These are phyloP conservation scores for Chlorella ohadii DNA, from an alignment of 139 green algal genomes.

Conservation along the genomic window DNA sequence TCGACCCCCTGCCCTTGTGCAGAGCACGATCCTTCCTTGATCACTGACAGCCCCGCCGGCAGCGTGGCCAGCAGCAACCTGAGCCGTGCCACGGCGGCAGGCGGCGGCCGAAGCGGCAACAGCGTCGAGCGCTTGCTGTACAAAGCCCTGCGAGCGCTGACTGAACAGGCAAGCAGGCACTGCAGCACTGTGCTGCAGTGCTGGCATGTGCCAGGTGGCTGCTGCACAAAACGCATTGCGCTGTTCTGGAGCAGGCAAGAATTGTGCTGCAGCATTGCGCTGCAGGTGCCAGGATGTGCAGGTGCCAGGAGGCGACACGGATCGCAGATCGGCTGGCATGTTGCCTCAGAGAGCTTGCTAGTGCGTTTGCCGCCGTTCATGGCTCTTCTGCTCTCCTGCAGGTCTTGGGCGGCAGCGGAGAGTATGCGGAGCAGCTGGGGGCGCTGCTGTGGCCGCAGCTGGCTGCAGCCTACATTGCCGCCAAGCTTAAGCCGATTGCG, in stretches of 20 bases:
- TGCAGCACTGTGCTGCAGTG: too few relatives aligned
- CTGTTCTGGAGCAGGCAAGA: too few relatives aligned
- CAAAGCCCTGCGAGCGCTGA: constrained; percentile 26
- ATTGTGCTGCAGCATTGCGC: too few relatives aligned
- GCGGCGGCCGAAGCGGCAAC: constrained; percentile 19
- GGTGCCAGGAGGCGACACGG: not conserved
- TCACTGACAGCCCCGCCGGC: constrained; percentile 30
- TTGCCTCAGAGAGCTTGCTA: too few relatives aligned
- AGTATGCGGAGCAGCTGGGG: constrained; percentile 29
- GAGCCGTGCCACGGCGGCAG: not conserved
- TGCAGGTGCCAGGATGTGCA: too few relatives aligned
- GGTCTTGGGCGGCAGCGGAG: constrained; percentile 13
- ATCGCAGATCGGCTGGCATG: too few relatives aligned
- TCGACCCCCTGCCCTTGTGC: not conserved
- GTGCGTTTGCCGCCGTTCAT: too few relatives aligned
- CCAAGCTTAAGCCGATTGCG: constrained; percentile 18
- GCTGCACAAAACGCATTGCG: too few relatives aligned
- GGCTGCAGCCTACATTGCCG: constrained; percentile 32
- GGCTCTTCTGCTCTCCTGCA: not conserved
- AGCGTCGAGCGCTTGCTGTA: constrained; percentile 31
- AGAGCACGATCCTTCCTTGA: constrained; percentile 13
- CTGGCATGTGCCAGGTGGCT: too few relatives aligned
- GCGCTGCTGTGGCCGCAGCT: constrained; percentile 41
- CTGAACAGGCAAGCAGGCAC: constrained; percentile 1
- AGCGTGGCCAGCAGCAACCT: constrained; percentile 27